Conservation (phyloP, 805 yeast genomes). For the Saccharomyces jurei region DNA sequence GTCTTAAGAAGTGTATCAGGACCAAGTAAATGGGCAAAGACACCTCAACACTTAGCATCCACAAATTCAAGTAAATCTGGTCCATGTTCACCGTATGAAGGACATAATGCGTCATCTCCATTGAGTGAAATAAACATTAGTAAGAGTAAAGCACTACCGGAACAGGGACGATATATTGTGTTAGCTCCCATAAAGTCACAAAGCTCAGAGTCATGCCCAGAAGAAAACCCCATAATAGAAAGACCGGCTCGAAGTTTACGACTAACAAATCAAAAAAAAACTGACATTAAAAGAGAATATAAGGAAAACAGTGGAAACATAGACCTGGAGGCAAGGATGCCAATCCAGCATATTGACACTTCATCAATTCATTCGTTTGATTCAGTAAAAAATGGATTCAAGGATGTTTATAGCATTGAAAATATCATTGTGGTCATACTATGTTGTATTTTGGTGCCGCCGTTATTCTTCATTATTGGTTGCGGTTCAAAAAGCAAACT, state of each 20-base stretch:
- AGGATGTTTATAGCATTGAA: constrained; percentile 18
- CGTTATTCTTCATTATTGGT: constrained; percentile 26
- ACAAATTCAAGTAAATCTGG: not conserved
- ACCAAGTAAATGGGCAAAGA: constrained; percentile 1
- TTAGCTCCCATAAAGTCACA: not conserved
- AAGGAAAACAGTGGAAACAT: not conserved
- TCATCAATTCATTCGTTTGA: constrained; percentile 19
- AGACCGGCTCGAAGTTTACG: not conserved
- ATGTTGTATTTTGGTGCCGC: constrained; percentile 20
- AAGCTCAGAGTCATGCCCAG: not conserved
- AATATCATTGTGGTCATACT: constrained; percentile 14
- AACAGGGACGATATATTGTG: not conserved
- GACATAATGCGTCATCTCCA: not conserved
- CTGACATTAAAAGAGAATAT: not conserved
- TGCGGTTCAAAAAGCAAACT: constrained; percentile 15
- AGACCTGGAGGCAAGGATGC: constrained; percentile 4
- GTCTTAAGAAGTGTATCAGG: constrained; percentile 1
- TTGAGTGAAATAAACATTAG: not conserved
- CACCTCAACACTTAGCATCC: constrained; percentile 1
- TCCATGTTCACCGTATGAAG: not conserved
- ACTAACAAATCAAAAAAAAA: not conserved
- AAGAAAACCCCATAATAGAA: not conserved
- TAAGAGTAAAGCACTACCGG: not conserved
- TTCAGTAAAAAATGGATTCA: constrained; percentile 13
- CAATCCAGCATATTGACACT: constrained; percentile 17